These are phyloP conservation scores for Penstemon davidsonii DNA, from an alignment of 257 asterid genomes.

Conservation along the genomic window DNA sequence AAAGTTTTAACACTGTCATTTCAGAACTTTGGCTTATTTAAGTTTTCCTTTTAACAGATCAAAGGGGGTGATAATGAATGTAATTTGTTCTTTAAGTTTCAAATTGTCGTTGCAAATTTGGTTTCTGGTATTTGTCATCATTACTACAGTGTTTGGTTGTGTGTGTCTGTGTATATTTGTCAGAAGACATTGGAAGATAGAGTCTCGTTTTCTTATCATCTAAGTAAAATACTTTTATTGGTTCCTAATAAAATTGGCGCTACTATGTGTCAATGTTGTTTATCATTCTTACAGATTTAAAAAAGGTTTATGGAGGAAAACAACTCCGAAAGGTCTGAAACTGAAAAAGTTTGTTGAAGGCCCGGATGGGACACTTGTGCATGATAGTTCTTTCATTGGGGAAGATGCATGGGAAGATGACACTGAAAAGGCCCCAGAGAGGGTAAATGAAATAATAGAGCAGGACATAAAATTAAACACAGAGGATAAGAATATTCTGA, in stretches of 20 bases:
- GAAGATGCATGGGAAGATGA: slow-evolving; percentile 97
- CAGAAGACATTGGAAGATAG: slow-evolving; percentile 10
- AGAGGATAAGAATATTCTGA: slow-evolving; percentile 57
- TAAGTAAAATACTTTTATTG: slow-evolving; percentile 2
- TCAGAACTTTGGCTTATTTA: slow-evolving; percentile 5
- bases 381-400: slow-evolving; percentile 85
- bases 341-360: slow-evolving; percentile 86
- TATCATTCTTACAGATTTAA: slow-evolving; percentile 54
- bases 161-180: not conserved
- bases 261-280: slow-evolving; percentile 21
- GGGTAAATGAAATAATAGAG: slow-evolving; percentile 55
- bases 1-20: not conserved
- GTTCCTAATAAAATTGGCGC: slow-evolving; percentile 24
- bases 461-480: slow-evolving; percentile 46
- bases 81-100: not conserved
- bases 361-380: slow-evolving; percentile 79
- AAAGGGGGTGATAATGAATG: not conserved
- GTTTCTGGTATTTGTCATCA: slow-evolving; percentile 6
- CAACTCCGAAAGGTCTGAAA: slow-evolving; percentile 86
- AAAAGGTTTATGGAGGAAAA: slow-evolving; percentile 91
- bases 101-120: slow-evolving; percentile 2
- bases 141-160: slow-evolving; percentile 15
- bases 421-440: slow-evolving; percentile 48
- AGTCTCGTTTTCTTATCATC: not conserved
- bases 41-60: slow-evolving; percentile 12